Evolutionary conservation across 805 yeast species (phyloP).

Genomic region (Saccharomycopsis babjevae): DNA sequence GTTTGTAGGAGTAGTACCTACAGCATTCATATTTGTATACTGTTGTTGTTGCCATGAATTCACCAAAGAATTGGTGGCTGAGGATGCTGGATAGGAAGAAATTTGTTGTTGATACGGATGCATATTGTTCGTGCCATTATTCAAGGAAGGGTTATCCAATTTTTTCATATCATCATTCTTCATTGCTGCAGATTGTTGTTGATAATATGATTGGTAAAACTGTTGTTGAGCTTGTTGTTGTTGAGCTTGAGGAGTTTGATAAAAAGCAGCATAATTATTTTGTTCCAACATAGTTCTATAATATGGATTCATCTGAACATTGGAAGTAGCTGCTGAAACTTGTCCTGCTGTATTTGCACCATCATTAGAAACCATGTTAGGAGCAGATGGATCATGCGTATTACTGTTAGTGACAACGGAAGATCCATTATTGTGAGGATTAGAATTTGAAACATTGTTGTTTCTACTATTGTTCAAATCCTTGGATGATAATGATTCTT

Average conservation of each 20-base stretch:
- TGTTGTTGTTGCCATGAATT: conserved; percentile 1
- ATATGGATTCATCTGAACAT: neutral
- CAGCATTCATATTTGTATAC: neutral
- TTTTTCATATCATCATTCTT: neutral
- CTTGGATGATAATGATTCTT: neutral
- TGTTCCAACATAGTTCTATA: neutral
- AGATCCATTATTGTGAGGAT: neutral
- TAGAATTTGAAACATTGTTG: neutral
- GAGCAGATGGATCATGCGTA: neutral
- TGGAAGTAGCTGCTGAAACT: neutral
- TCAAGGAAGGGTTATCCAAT: neutral
- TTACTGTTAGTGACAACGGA: neutral
- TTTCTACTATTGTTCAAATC: neutral
- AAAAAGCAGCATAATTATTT: neutral
- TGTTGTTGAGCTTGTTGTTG: neutral
- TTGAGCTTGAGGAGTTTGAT: neutral
- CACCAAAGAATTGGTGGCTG: neutral
- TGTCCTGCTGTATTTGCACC: neutral
- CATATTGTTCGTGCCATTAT: neutral
- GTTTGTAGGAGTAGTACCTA: neutral
- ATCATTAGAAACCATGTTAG: neutral
- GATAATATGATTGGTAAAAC: neutral
- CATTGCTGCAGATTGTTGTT: neutral
- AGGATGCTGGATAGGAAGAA: neutral
- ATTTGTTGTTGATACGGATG: neutral